Conservation (phyloP, 2,329 filamentous ascomycete species). For the Penicillium sp. region DNA sequence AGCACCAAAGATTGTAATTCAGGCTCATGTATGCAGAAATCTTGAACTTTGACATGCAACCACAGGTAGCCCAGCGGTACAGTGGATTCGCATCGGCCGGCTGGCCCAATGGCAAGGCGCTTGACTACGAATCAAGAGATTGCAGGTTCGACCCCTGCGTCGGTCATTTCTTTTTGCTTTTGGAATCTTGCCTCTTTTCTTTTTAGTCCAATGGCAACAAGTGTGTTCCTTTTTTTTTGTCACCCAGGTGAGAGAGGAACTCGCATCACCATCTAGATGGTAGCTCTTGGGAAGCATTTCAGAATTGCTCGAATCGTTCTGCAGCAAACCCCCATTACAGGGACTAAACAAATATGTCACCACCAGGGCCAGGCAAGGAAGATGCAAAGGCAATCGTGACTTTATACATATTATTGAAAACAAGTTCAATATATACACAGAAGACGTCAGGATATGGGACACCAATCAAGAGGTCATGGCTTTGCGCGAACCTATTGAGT, state of each 20-base stretch:
- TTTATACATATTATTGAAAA: not conserved
- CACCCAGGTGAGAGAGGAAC: too few relatives aligned
- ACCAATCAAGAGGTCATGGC: not conserved
- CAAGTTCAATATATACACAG: not conserved
- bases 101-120: conserved; percentile 47
- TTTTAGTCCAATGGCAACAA: not conserved
- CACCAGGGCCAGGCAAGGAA: too few relatives aligned
- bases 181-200: not conserved
- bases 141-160: conserved; percentile 44
- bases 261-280: too few relatives aligned
- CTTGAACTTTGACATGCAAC: too few relatives aligned
- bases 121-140: conserved; percentile 50
- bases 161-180: conserved; percentile 24
- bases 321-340: too few relatives aligned
- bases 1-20: too few relatives aligned
- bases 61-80: not conserved
- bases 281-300: too few relatives aligned
- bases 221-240: too few relatives aligned
- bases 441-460: not conserved
- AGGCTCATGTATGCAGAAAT: too few relatives aligned
- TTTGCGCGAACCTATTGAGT: not conserved
- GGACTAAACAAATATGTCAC: too few relatives aligned
- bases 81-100: conserved; percentile 14
- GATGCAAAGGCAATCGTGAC: too few relatives aligned
- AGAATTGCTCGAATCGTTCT: too few relatives aligned